Base-by-base conservation (phyloP, 1,139 yeast genomes). In the Lodderomyces theae region DNA sequence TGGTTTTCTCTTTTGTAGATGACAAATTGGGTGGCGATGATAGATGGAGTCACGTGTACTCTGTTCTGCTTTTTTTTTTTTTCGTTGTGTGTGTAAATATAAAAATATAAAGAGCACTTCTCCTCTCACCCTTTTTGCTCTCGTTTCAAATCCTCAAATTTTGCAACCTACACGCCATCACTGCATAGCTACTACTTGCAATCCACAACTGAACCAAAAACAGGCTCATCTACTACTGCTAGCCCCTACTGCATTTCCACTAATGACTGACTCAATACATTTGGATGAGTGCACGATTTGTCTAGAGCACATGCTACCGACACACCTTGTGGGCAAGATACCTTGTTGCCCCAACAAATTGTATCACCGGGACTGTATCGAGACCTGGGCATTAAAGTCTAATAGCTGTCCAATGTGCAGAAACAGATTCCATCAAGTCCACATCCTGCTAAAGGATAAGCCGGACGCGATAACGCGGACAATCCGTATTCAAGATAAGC, bases 331-430 rank as follows among this genome's bases (percentile, higher is more conserved):
- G 12, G 80, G 79, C 0, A 50, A 60, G n/a, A 55, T 75, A 6
- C 58, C 42, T 6, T 50, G 53, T 34, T 76, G 80, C 50, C 39
- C 37, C 30, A 51, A 51, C 25, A 77, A 72, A 49, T 51, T 51
- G 39, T 77, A 75, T 50, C 82, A 77, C 50, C 65, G 67, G 6
- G 50, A 57, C 16, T 77, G 82, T 47, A 61, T 77, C 19, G 43
- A 57, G 11, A 63, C 62, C 29, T 77, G 82, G 82, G 57, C 73
- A n/a, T 51, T 59, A 22, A 65, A 67, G 35, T 72, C 80, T 29
- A 75, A 74, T 53, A 65, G 72, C 35, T 77, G 82, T 49, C 81
- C 81, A 2, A 74, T 75, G 1, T 77, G 82, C 52, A 69, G 81
- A 19, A 53, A 56, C 35, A 52, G 56, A 17, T 72, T 59, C 50